These are phyloP conservation scores for Lithocarpus polystachyus DNA, from an alignment of 306 rosid species.

Conservation along the genomic window DNA sequence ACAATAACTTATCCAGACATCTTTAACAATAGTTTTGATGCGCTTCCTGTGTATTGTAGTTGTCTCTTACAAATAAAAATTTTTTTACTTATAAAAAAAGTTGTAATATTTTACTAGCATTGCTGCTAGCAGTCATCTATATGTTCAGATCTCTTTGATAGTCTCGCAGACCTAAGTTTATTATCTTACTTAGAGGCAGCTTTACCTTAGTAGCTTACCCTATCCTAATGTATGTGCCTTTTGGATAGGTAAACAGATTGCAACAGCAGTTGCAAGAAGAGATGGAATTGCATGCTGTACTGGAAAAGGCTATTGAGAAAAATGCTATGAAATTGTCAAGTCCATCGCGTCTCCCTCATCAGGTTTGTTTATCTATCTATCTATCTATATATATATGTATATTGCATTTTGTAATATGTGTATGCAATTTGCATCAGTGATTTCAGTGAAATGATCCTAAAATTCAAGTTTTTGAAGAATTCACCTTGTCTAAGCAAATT, in stretches of 20 bases:
- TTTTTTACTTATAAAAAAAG: too few relatives aligned
- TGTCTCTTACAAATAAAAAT: too few relatives aligned
- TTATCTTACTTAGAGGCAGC: not conserved
- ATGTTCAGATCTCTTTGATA: not conserved
- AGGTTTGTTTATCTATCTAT: slow-evolving; percentile 37
- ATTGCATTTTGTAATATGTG: not conserved
- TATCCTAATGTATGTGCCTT: slow-evolving; percentile 14
- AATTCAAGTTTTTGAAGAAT: not conserved
- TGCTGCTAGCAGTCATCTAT: not conserved
- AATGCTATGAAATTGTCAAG: slow-evolving; percentile 33
- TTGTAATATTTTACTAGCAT: too few relatives aligned
- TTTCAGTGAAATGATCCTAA: not conserved
- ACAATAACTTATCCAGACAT: too few relatives aligned
- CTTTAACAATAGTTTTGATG: too few relatives aligned
- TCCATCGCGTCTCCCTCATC: slow-evolving; percentile 39
- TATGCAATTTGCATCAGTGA: not conserved
- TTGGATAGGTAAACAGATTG: slow-evolving; percentile 46
- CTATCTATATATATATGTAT: too few relatives aligned
- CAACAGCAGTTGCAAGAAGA: slow-evolving; percentile 53
- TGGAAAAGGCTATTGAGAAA: slow-evolving; percentile 50
- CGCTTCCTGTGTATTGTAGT: too few relatives aligned
- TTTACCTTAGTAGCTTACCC: slow-evolving; percentile 14
- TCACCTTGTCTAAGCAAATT: not conserved
- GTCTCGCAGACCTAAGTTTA: not conserved
- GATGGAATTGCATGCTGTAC: slow-evolving; percentile 49